A percentile compares a stretch with the other conserved stretches of the same genome.
phyloP scores from a whole-genome alignment of 2,329 filamentous ascomycete species.

The Orbilia ellipsospora region DNA sequence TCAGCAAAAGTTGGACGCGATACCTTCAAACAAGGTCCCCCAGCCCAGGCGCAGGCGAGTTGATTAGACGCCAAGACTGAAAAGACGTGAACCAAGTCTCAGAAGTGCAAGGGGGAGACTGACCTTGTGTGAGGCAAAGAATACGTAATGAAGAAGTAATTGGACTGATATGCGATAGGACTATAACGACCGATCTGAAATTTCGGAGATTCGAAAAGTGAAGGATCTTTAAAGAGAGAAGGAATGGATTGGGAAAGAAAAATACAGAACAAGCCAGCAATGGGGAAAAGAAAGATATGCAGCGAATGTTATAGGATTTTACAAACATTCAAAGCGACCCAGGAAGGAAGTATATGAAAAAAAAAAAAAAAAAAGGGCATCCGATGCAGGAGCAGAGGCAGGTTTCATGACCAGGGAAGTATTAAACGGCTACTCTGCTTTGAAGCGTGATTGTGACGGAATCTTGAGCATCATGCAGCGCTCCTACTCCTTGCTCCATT shows the following conservation, averaged over 20 bases:
- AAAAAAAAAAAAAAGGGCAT: slow-evolving; percentile 31
- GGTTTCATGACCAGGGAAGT: slow-evolving; percentile 44
- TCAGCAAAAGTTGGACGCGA: too few relatives aligned
- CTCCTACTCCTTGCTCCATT: background rate
- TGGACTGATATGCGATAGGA: background rate
- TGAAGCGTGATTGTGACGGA: slow-evolving; percentile 55
- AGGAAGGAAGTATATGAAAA: slow-evolving; percentile 36
- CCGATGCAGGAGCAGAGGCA: slow-evolving; percentile 43
- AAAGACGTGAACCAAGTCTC: slow-evolving; percentile 21
- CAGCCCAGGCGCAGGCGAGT: slow-evolving; percentile 18
- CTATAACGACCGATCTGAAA: slow-evolving; percentile 38
- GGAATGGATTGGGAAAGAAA: slow-evolving; percentile 26
- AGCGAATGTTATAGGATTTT: slow-evolving; percentile 32
- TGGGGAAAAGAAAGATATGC: slow-evolving; percentile 24
- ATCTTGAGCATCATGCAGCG: slow-evolving; percentile 38
- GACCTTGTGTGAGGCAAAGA: slow-evolving; percentile 47
- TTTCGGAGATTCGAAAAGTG: slow-evolving; percentile 21
- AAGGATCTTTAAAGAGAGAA: slow-evolving; percentile 10
- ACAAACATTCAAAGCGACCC: slow-evolving; percentile 21
- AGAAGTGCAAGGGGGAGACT: slow-evolving; percentile 52
- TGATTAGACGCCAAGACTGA: slow-evolving; percentile 28
- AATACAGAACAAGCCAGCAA: too few relatives aligned
- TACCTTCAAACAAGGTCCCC: too few relatives aligned
- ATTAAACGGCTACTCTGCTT: slow-evolving; percentile 40
- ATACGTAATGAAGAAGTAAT: slow-evolving; percentile 44